phyloP scores from a whole-genome alignment of 805 yeast species.

The Danielozyma ontarioensis region DNA sequence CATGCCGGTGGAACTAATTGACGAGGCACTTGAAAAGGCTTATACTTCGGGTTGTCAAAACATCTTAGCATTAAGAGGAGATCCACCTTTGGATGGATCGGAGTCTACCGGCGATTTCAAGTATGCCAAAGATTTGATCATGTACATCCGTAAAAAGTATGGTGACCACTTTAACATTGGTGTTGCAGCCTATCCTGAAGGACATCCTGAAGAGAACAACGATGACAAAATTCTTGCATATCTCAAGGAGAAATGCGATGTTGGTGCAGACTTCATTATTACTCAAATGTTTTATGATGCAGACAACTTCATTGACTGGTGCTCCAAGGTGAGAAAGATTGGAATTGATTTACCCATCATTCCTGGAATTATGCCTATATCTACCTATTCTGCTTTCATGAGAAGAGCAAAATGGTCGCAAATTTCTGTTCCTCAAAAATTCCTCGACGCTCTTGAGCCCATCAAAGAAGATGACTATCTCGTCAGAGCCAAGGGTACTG shows the following conservation, averaged over 20 bases:
- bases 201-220: conserved; percentile 79
- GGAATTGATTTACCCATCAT: conserved; percentile 85
- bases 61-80: conserved; percentile 92
- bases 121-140: conserved; percentile 83
- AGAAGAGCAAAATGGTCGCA: conserved; percentile 96
- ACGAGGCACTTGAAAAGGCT: conserved; percentile 79
- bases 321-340: conserved; percentile 55
- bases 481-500: conserved; percentile 82
- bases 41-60: conserved; percentile 91
- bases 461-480: conserved; percentile 85
- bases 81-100: conserved; percentile 76
- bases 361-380: conserved; percentile 98
- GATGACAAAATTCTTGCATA: conserved; percentile 49
- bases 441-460: conserved; percentile 66
- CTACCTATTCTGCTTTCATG: conserved; percentile 88
- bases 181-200: conserved; percentile 97
- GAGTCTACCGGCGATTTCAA: conserved; percentile 79
- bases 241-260: conserved; percentile 84
- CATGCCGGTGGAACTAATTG: conserved; percentile 78
- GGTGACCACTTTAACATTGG: conserved; percentile 93
- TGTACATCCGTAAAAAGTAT: conserved; percentile 66
- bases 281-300: conserved; percentile 98
- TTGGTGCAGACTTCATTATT: conserved; percentile 89
- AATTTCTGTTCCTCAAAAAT: conserved; percentile 70
- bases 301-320: conserved; percentile 82